A percentile compares a stretch with the other conserved stretches of the same genome.
Evolutionary conservation across 352 stramenopile species (phyloP).

Genomic region (Phytophthora macrochlamydospora): DNA sequence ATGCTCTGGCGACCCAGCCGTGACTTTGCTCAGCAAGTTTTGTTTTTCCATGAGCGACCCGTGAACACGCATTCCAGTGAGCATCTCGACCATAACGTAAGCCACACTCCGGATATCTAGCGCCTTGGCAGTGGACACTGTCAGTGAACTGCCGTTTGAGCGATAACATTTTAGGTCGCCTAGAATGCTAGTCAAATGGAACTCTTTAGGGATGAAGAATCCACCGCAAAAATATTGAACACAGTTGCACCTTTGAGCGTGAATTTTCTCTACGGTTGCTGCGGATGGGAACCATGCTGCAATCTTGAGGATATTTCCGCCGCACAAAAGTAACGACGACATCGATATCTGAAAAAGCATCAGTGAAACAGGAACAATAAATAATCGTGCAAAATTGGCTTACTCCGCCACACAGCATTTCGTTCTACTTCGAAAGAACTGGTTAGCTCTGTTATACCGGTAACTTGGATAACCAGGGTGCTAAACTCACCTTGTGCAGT

Average conservation of each 20-base stretch:
- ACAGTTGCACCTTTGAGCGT: slow-evolving; percentile 22
- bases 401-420: slow-evolving; percentile 42
- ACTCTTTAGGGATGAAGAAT: neutral
- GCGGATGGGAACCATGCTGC: slow-evolving; percentile 48
- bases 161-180: slow-evolving; percentile 33
- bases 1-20: slow-evolving; percentile 24
- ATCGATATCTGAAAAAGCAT: slow-evolving; percentile 41
- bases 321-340: slow-evolving; percentile 47
- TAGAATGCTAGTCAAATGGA: slow-evolving; percentile 30
- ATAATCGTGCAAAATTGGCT: neutral
- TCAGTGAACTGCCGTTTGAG: slow-evolving; percentile 2
- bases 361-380: slow-evolving; percentile 6
- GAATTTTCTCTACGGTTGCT: slow-evolving; percentile 21
- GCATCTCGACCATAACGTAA: slow-evolving; percentile 66
- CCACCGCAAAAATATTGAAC: neutral
- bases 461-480: neutral
- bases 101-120: slow-evolving; percentile 62
- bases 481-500: slow-evolving; percentile 39
- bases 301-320: slow-evolving; percentile 36
- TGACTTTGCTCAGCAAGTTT: slow-evolving; percentile 33
- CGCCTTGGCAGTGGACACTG: slow-evolving; percentile 1
- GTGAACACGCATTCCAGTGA: slow-evolving; percentile 49
- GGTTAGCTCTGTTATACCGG: neutral
- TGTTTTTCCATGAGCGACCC: slow-evolving; percentile 38
- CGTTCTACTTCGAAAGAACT: slow-evolving; percentile 10